These are phyloP conservation scores for Ganoderma meredithae DNA, from an alignment of 1,284 basidiomycete species.

Conservation along the genomic window DNA sequence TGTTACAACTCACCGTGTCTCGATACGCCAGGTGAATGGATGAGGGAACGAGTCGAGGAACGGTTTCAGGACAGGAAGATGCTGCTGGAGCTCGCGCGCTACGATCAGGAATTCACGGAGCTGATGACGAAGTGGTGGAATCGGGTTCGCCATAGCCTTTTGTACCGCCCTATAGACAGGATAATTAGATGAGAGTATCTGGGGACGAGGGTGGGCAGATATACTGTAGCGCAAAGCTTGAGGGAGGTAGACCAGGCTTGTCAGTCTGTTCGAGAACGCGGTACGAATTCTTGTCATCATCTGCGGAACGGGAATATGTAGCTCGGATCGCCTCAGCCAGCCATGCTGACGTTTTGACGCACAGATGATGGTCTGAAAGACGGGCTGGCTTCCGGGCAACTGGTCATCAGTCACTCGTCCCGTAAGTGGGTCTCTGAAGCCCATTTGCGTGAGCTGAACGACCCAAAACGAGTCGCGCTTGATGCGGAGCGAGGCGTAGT, in stretches of 20 bases:
- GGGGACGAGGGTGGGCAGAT: slow-evolving; percentile 6
- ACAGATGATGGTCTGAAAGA: slow-evolving; percentile 40
- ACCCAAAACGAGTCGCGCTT: slow-evolving; percentile 43
- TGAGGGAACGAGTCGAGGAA: slow-evolving; percentile 48
- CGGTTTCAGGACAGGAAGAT: slow-evolving; percentile 39
- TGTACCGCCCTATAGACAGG: slow-evolving; percentile 38
- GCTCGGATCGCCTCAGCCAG: not conserved
- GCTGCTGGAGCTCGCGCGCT: slow-evolving; percentile 43
- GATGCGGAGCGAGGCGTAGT: slow-evolving; percentile 40
- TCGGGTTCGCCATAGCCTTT: slow-evolving; percentile 43
- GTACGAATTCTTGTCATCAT: slow-evolving; percentile 37
- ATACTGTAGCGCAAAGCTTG: slow-evolving; percentile 41
- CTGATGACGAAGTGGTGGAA: slow-evolving; percentile 41
- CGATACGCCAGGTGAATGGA: slow-evolving; percentile 46
- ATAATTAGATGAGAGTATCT: not conserved
- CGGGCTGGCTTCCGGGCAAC: slow-evolving; percentile 32
- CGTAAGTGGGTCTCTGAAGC: slow-evolving; percentile 21
- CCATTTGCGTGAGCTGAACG: slow-evolving; percentile 37
- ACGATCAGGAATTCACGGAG: slow-evolving; percentile 44
- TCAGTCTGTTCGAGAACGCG: slow-evolving; percentile 18
- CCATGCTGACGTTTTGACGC: slow-evolving; percentile 27
- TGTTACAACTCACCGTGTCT: slow-evolving; percentile 38
- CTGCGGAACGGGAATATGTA: slow-evolving; percentile 17
- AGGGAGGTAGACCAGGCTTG: slow-evolving; percentile 38
- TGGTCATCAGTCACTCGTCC: slow-evolving; percentile 13